Percentiles rank a stretch among this genome's conserved stretches.
Conservation (phyloP, 192 early-diverging fungal species). For the Chytriomyces sp. region DNA sequence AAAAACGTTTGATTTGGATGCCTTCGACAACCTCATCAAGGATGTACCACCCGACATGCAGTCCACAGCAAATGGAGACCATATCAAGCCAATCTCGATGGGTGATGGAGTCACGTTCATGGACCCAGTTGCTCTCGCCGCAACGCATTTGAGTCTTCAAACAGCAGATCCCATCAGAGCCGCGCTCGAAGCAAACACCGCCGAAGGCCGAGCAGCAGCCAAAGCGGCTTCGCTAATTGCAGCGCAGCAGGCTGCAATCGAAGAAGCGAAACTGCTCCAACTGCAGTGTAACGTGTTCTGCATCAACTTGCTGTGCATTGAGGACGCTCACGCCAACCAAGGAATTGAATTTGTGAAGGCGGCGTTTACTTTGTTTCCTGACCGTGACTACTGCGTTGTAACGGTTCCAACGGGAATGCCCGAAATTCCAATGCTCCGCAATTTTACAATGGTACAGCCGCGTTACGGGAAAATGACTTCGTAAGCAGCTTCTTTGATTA, state of each 20-base stretch:
- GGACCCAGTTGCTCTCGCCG: slow-evolving; percentile 19
- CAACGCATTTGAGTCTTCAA: slow-evolving; percentile 2
- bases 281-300: slow-evolving; percentile 52
- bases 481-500: slow-evolving; percentile 30
- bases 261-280: slow-evolving; percentile 15
- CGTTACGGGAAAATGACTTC: slow-evolving; percentile 38
- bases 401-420: slow-evolving; percentile 47
- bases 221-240: slow-evolving; percentile 33
- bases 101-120: slow-evolving; percentile 8
- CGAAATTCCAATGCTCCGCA: slow-evolving; percentile 50
- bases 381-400: slow-evolving; percentile 58
- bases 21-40: slow-evolving; percentile 55
- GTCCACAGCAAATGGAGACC: slow-evolving; percentile 22
- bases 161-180: slow-evolving; percentile 30
- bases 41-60: slow-evolving; percentile 40
- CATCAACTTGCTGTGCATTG: slow-evolving; percentile 57
- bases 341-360: slow-evolving; percentile 50
- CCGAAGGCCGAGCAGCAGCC: slow-evolving; percentile 27
- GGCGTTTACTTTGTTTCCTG: slow-evolving; percentile 51
- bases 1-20: slow-evolving; percentile 51
- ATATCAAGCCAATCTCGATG: slow-evolving; percentile 24
- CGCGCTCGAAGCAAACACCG: slow-evolving; percentile 35
- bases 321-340: slow-evolving; percentile 48
- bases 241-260: slow-evolving; percentile 32
- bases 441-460: slow-evolving; percentile 38